Conservation (phyloP, 2,329 filamentous ascomycete genomes). For the Paraphaeosphaeria minitans region DNA sequence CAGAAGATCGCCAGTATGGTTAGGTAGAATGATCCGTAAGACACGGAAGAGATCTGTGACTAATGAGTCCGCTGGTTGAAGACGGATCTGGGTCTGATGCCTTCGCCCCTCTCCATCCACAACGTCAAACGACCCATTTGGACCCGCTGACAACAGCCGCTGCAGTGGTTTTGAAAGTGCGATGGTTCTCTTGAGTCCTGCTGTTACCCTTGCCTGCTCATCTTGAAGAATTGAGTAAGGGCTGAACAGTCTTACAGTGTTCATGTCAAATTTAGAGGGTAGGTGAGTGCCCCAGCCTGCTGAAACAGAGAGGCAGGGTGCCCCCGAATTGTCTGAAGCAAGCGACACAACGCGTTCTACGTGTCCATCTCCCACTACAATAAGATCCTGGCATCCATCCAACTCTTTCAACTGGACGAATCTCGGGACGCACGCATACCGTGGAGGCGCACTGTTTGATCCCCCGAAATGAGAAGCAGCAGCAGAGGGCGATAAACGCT, state of each 20-base stretch:
- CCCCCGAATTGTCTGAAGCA: constrained; percentile 23
- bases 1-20: constrained; percentile 44
- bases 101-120: constrained; percentile 37
- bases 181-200: constrained; percentile 43
- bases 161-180: constrained; percentile 27
- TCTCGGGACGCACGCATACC: constrained; percentile 44
- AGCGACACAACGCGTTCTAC: constrained; percentile 41
- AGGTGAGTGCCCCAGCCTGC: constrained; percentile 47
- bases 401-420: constrained; percentile 35
- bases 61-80: constrained; percentile 35
- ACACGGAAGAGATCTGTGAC: constrained; percentile 41
- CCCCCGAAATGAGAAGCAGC: constrained; percentile 34
- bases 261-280: constrained; percentile 33
- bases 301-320: constrained; percentile 34
- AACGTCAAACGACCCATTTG: constrained; percentile 37
- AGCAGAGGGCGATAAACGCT: constrained; percentile 37
- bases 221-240: constrained; percentile 39
- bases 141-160: constrained; percentile 30
- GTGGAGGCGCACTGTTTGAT: constrained; percentile 26
- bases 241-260: constrained; percentile 39
- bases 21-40: constrained; percentile 40
- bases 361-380: constrained; percentile 40
- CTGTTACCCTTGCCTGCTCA: constrained; percentile 33
- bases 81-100: constrained; percentile 39
- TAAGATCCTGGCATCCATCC: constrained; percentile 31